A percentile compares a stretch with the other conserved stretches of the same genome.
Evolutionary conservation across 805 yeast genomes (phyloP).

Genomic region (Pichia phayaonensis): DNA sequence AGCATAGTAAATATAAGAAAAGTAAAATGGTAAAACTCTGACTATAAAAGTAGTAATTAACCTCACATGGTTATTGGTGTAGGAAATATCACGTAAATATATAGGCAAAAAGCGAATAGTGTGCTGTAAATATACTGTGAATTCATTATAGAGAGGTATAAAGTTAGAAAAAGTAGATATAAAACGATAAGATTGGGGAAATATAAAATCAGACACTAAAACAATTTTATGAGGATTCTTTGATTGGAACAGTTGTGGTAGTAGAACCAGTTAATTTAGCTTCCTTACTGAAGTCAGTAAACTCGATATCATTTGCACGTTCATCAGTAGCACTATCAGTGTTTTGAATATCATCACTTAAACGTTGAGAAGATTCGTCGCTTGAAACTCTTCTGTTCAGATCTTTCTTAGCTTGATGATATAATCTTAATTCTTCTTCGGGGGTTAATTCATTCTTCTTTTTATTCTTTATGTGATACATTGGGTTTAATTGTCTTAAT

Average conservation of each 20-base stretch:
- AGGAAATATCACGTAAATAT: too few relatives aligned
- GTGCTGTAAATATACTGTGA: too few relatives aligned
- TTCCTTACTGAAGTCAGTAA: not conserved
- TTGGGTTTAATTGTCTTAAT: conserved; percentile 52
- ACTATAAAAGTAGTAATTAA: too few relatives aligned
- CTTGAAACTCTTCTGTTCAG: conserved; percentile 5
- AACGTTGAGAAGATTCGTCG: not conserved
- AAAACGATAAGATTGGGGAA: not conserved
- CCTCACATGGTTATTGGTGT: too few relatives aligned
- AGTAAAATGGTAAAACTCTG: too few relatives aligned
- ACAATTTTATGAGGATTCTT: not conserved
- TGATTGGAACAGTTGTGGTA: not conserved
- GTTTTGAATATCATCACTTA: not conserved
- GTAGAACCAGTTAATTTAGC: not conserved
- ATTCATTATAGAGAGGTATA: too few relatives aligned
- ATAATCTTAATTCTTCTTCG: conserved; percentile 41
- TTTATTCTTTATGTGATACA: conserved; percentile 58
- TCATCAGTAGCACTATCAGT: not conserved
- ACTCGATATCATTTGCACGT: too few relatives aligned
- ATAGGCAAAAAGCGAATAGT: too few relatives aligned
- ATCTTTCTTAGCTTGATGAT: conserved; percentile 31
- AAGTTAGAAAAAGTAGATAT: not conserved
- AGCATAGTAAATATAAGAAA: too few relatives aligned
- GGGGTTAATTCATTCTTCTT: conserved; percentile 45
- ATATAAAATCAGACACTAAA: not conserved